These are phyloP conservation scores for Talaromyces sp. DNA, from an alignment of 2,329 filamentous ascomycete species.

Conservation along the genomic window DNA sequence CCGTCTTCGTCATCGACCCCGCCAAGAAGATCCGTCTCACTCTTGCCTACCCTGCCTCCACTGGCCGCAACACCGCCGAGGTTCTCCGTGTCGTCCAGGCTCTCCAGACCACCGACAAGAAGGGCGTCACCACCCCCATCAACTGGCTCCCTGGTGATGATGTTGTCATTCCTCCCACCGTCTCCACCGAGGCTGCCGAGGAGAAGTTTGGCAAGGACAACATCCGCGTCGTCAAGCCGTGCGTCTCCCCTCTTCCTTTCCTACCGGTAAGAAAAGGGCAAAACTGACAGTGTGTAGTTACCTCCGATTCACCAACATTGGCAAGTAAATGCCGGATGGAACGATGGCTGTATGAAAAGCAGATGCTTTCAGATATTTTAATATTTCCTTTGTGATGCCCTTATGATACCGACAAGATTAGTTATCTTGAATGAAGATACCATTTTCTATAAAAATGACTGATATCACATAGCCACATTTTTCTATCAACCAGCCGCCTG, in stretches of 20 bases:
- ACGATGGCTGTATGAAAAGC: not conserved
- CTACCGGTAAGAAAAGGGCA: too few relatives aligned
- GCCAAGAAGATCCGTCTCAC: conserved; percentile 90
- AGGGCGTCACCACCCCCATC: conserved; percentile 83
- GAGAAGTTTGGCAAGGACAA: conserved; percentile 71
- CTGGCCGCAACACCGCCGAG: conserved; percentile 77
- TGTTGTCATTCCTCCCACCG: conserved; percentile 81
- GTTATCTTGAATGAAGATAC: conserved; percentile 8
- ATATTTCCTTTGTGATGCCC: conserved; percentile 14
- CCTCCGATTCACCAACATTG: conserved; percentile 37
- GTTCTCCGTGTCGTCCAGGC: conserved; percentile 76
- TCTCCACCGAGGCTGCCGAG: conserved; percentile 81
- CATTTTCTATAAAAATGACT: not conserved
- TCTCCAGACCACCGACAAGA: conserved; percentile 79
- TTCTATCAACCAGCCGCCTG: not conserved
- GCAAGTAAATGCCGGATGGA: conserved; percentile 22
- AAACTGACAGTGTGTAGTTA: conserved; percentile 25
- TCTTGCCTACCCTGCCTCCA: conserved; percentile 88
- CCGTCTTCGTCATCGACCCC: conserved; percentile 92
- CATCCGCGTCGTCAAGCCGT: conserved; percentile 60
- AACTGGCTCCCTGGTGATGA: conserved; percentile 88
- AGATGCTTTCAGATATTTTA: not conserved
- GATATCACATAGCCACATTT: not conserved
- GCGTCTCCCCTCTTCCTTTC: conserved; percentile 20
- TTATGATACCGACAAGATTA: conserved; percentile 17